These are phyloP conservation scores for Wickerhamomyces silvicola DNA, from an alignment of 805 yeast species.

Conservation along the genomic window DNA sequence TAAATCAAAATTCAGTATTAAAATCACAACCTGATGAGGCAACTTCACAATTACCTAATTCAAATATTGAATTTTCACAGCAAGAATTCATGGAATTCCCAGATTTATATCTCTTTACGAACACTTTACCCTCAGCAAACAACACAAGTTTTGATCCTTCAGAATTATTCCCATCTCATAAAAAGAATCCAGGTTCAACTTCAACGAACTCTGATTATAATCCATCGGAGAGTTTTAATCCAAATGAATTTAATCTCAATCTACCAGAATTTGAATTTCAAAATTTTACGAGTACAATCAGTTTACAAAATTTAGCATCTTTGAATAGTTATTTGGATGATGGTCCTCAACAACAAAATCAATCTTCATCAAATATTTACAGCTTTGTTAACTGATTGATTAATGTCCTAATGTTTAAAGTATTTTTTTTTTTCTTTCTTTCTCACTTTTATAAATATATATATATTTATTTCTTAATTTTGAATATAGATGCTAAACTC, in stretches of 20 bases:
- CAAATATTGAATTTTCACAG: constrained; percentile 1
- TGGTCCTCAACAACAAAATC: not conserved
- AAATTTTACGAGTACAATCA: constrained; percentile 15
- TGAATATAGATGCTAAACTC: constrained; percentile 5
- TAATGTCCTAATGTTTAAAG: constrained; percentile 1
- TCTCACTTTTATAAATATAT: not conserved
- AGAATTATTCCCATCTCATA: constrained; percentile 17
- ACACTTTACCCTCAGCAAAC: constrained; percentile 15
- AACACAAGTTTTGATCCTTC: constrained; percentile 19
- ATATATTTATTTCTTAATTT: constrained; percentile 1
- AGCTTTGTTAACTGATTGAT: constrained; percentile 6
- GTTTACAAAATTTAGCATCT: constrained; percentile 19
- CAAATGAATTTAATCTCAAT: constrained; percentile 17
- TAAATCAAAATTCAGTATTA: no score
- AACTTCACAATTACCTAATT: constrained; percentile 1
- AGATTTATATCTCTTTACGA: constrained; percentile 23
- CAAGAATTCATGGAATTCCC: constrained; percentile 18
- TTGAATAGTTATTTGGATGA: constrained; percentile 16
- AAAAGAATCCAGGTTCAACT: constrained; percentile 2
- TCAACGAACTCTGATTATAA: constrained; percentile 12
- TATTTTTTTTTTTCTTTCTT: not conserved
- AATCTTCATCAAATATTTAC: constrained; percentile 6
- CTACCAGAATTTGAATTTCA: constrained; percentile 23
- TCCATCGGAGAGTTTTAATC: constrained; percentile 11
- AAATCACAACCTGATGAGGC: not conserved